These are phyloP conservation scores for Nicotiana knightiana DNA, from an alignment of 257 asterid species.

Conservation along the genomic window DNA sequence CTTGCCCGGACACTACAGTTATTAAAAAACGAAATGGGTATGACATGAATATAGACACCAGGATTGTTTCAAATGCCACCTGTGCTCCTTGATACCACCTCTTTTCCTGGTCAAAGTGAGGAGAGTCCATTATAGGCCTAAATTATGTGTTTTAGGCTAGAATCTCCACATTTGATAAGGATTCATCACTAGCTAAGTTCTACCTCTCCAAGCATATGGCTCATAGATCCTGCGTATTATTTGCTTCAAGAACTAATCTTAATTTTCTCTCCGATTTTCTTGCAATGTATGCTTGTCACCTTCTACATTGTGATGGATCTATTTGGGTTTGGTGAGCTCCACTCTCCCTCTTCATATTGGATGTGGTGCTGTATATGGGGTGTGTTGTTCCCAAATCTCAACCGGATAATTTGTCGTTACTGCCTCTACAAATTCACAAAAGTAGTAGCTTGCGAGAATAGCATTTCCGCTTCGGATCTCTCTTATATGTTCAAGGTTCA, in stretches of 20 bases:
- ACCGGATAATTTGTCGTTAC: not conserved
- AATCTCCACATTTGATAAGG: not conserved
- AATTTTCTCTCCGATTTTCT: not conserved
- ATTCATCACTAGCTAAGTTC: not conserved
- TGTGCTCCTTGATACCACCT: no score
- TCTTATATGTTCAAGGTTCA: no score
- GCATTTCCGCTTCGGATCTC: not conserved
- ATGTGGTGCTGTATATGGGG: not conserved
- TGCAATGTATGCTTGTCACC: not conserved
- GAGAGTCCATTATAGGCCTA: no score
- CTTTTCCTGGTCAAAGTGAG: no score
- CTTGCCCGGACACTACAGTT: no score
- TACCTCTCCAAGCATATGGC: not conserved
- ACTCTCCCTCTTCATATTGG: not conserved
- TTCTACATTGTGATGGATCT: not conserved
- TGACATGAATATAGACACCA: not conserved
- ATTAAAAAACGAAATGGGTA: not conserved
- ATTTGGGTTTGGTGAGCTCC: not conserved
- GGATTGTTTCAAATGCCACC: not conserved
- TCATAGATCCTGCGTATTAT: not conserved
- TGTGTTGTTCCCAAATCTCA: not conserved
- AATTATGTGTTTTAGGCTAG: not conserved
- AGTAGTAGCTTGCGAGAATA: not conserved
- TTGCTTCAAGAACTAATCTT: not conserved
- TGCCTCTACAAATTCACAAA: not conserved